Evolutionary conservation across 768 basidiomycete species (phyloP), one percentile per base, ranked within the genome.

Genomic region (Russula emetica): DNA sequence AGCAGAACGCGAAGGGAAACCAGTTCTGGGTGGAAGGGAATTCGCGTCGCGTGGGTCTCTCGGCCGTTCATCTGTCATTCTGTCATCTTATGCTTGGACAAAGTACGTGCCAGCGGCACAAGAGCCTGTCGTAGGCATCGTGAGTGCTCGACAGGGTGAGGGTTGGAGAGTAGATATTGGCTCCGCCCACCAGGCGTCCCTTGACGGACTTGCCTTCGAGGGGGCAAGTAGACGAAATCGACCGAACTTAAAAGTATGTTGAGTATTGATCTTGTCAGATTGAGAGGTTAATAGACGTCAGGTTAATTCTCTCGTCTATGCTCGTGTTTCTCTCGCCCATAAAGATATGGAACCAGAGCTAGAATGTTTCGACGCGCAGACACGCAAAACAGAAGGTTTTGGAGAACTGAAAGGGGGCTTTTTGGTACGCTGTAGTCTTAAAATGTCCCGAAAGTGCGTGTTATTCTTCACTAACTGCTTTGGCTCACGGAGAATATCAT

Each of bases 291-390:
- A 52, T 64, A 40, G 9, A 10, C 13, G 50, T 42, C 24, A 98
- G 96, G 86, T 98, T 52, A 96, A 96, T 32, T 84, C 88, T 5
- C 76, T 98, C 36, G 83, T 99, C 1, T 98, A 96, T 73, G 94
- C 94, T 0, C 85, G 95, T 28, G 87, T 99, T 34, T 94, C 94
- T 16, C 78, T 96, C 24, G 94, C 97, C 6, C 93, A 95, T 71
- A 91, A 94, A 71, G 95, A 98, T 73, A 95, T 98, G 91, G 97
- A 99, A 60, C 95, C 97, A 1, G 97, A 99, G 71, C 78, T 99
- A 10, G 94, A 97, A 72, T 99, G 97, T 73, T 92, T 97, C 70
- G 92, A 98, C 71, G 91, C 93, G 2, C 89, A 94, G 69, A 93
- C 92, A 28, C 87, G 85, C 67, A 98, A 97, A 75, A 78, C 94